These are phyloP conservation scores for Pestalotiopsis sp. DNA, from an alignment of 2,329 filamentous ascomycete species.

Conservation along the genomic window DNA sequence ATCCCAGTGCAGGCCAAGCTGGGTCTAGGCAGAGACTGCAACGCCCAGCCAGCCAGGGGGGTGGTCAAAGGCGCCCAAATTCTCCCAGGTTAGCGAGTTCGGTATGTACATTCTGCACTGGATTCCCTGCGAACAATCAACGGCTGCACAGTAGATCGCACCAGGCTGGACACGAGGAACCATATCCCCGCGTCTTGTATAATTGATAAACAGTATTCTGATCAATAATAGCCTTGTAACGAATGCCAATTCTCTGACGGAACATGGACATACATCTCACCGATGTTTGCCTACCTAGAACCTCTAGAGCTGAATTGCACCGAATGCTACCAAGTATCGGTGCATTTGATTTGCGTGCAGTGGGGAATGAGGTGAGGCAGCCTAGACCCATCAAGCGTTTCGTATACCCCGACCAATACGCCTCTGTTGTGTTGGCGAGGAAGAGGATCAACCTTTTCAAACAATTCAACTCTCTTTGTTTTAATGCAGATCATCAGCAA, in stretches of 20 bases:
- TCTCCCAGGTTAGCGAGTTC: not conserved
- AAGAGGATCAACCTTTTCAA: not conserved
- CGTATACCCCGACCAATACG: not conserved
- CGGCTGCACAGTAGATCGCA: not conserved
- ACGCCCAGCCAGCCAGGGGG: not conserved
- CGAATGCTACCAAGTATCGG: not conserved
- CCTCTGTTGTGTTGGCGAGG: not conserved
- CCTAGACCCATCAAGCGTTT: not conserved
- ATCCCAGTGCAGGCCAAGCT: not conserved
- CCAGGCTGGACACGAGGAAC: not conserved
- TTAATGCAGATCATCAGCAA: not conserved
- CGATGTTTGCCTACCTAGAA: not conserved
- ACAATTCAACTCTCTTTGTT: not conserved
- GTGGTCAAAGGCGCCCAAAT: not conserved
- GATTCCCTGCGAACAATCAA: not conserved
- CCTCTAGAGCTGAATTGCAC: not conserved
- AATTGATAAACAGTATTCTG: not conserved
- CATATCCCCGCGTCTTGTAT: not conserved
- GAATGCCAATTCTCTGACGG: too few relatives aligned
- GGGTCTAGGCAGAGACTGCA: not conserved
- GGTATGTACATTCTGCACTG: too few relatives aligned
- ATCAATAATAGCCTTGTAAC: not conserved
- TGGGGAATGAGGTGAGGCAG: not conserved
- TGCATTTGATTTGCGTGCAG: not conserved
- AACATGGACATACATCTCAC: not conserved